Evolutionary conservation across 2,329 filamentous ascomycete genomes (phyloP), one percentile per base, ranked within the genome.

Genomic region (Tolypocladium capitatum): DNA sequence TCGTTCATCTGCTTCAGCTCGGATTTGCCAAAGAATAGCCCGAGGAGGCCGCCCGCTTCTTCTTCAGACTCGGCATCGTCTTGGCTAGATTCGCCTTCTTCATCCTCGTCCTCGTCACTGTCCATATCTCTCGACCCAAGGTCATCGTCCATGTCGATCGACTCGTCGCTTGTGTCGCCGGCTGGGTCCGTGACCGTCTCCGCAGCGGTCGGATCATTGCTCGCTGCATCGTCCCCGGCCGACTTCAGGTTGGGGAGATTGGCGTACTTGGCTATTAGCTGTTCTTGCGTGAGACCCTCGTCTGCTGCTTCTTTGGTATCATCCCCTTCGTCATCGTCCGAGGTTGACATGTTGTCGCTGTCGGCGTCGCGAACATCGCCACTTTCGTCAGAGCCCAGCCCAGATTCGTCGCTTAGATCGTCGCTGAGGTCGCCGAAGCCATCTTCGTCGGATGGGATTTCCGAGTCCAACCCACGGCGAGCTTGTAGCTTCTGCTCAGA

Each of bases 401-500:
- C 62, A 2, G 59, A 55, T 14, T 57, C 56, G 40, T 60, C 62
- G 41, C 66, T 64, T 4, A 61, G 59, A 20, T 69, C 67, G 32
- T 75, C 74, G 42, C 72, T 76, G 30, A 67, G 53, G 43, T 72
- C 70, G 16, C 73, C 73, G 24, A 68, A 66, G 13, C 67, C 68
- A 33, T 68, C 70, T 1, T 72, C 70, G 13, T 72, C 64, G 1
- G 66, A 69, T 0, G 64, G 62, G 3, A 65, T 55, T 54, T 81
- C 78, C 0, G 75, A 78, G 49, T 78, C 79, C 5, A 72, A 55
- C 18, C 71, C 73, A 2, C 69, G 72, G n/a, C 80, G 72, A 16
- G 80, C 78, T 53, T 83, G 78, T 1, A 86, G 67, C 57, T 84
- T 80, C 55, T 78, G 76, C 51, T 84, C 83, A 0, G 82, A 86